Percentiles rank a stretch among this genome's conserved stretches.
Evolutionary conservation across 257 asterid species (phyloP).

Genomic region (Osmanthus fragrans): DNA sequence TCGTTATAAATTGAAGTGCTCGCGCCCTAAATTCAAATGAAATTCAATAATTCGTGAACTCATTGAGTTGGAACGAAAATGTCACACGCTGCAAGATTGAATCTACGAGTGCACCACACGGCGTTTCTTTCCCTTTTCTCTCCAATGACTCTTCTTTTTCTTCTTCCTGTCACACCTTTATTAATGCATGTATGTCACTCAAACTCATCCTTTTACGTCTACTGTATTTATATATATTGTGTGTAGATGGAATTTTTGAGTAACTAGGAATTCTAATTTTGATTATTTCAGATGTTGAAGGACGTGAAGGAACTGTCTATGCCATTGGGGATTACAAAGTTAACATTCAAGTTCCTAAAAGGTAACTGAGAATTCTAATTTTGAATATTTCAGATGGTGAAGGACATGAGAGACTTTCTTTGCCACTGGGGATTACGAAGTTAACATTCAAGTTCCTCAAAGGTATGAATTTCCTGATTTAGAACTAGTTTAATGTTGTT

Average conservation of each 20-base stretch:
- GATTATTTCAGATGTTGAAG: slow-evolving; percentile 50
- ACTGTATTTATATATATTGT: too few relatives aligned
- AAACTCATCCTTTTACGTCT: background rate
- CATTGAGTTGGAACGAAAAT: too few relatives aligned
- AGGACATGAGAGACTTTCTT: slow-evolving; percentile 85
- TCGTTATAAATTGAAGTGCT: too few relatives aligned
- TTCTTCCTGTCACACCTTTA: slow-evolving; percentile 55
- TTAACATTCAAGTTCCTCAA: too few relatives aligned
- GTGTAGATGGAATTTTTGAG: background rate
- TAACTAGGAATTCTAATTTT: background rate
- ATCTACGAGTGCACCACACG: background rate
- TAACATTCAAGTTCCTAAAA: too few relatives aligned
- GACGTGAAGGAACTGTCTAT: slow-evolving; percentile 76
- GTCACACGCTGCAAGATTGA: too few relatives aligned
- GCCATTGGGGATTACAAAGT: slow-evolving; percentile 54
- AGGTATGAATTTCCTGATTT: too few relatives aligned
- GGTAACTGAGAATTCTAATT: background rate
- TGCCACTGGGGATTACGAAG: too few relatives aligned
- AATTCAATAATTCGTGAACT: too few relatives aligned
- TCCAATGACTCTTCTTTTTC: too few relatives aligned
- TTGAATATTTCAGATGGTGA: slow-evolving; percentile 42
- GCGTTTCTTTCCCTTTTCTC: slow-evolving; percentile 48
- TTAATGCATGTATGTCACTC: slow-evolving; percentile 51
- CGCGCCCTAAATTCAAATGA: too few relatives aligned
- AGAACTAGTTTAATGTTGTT: too few relatives aligned